Base-by-base conservation (phyloP, 108 stramenopile species). In the Hondaea fermentalgiana region DNA sequence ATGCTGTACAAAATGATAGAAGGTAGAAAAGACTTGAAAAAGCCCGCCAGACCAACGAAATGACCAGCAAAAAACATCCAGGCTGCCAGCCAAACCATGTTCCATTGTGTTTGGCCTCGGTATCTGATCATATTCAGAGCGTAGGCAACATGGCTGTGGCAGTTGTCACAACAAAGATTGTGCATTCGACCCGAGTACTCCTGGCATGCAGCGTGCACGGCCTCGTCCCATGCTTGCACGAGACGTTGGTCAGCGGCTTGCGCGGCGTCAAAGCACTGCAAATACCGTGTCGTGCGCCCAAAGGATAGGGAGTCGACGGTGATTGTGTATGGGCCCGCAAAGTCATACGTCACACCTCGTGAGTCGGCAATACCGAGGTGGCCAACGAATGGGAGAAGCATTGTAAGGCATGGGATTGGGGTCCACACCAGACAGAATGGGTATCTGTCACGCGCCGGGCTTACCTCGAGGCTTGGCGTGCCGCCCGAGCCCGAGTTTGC, bases 121-220 rank as follows among this genome's bases (percentile, higher is more conserved):
- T 97, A 88, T 5, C 91, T 90, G 95, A 98, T 96, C 44, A 91
- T 83, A 90, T 96, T 96, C 88, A 98, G 88, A 3, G 98, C 97
- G 76, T 91, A 91, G 17, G 97, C 97, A 5, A 98, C 98, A 88
- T 99, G 99, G 29, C 96, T 96, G 89, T 99, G 99, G 83, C 99
- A 99, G 90, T 98, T 98, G 91, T 99, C 98, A 90, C 97, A 98
- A 72, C 93, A 97, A 12, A 98, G 92, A 90, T 99, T 99, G 91
- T 99, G 99, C 95, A 98, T 97, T 23, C 99, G 94, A 35, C 90
- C 90, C 6, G 91, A 88, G 87, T 99, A 99, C 5, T 96, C 93
- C 17, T 90, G 89, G 72, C 96, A 97, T 4, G 98, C 97, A 87
- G 93, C 95, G 49, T 89, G 55, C 43, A 99, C 93, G 42, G 95